A percentile compares a stretch with the other conserved stretches of the same genome.
Evolutionary conservation across 352 stramenopile genomes (phyloP).

Genomic region (Pythium angustatum): DNA sequence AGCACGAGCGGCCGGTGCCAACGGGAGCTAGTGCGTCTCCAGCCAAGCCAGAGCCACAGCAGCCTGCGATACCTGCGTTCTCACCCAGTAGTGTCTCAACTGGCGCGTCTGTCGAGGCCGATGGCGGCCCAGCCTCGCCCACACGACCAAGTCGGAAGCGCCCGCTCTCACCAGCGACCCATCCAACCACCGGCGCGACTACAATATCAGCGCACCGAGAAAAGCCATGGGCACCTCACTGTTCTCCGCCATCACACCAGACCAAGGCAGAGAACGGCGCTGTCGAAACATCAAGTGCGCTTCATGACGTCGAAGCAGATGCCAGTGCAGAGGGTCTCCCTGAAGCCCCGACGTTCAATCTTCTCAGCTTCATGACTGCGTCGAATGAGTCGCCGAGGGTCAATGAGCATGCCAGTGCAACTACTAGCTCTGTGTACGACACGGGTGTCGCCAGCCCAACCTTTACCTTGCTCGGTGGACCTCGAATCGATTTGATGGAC

Average conservation of each 20-base stretch:
- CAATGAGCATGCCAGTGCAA: not conserved
- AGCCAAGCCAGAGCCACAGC: not conserved
- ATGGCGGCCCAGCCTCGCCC: too few relatives aligned
- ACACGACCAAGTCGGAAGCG: slow-evolving; percentile 1
- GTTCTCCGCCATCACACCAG: not conserved
- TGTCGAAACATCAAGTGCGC: not conserved
- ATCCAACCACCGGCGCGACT: not conserved
- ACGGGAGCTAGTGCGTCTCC: not conserved
- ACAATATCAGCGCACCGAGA: not conserved
- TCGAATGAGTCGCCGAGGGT: too few relatives aligned
- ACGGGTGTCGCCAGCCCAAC: not conserved
- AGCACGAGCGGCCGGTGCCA: slow-evolving; percentile 15
- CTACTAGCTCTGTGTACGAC: too few relatives aligned
- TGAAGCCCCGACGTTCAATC: slow-evolving; percentile 24
- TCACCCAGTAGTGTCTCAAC: too few relatives aligned
- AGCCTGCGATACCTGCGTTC: too few relatives aligned
- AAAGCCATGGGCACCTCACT: not conserved
- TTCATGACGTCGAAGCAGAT: not conserved
- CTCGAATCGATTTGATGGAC: slow-evolving; percentile 14
- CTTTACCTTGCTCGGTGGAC: slow-evolving; percentile 8
- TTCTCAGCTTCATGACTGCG: slow-evolving; percentile 18
- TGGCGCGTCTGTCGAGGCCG: not conserved
- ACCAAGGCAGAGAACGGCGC: not conserved
- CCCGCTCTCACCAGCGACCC: not conserved
- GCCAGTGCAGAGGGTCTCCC: slow-evolving; percentile 8